Base-by-base conservation (phyloP, 2,329 filamentous ascomycete species). In the Peltaster fructicola region DNA sequence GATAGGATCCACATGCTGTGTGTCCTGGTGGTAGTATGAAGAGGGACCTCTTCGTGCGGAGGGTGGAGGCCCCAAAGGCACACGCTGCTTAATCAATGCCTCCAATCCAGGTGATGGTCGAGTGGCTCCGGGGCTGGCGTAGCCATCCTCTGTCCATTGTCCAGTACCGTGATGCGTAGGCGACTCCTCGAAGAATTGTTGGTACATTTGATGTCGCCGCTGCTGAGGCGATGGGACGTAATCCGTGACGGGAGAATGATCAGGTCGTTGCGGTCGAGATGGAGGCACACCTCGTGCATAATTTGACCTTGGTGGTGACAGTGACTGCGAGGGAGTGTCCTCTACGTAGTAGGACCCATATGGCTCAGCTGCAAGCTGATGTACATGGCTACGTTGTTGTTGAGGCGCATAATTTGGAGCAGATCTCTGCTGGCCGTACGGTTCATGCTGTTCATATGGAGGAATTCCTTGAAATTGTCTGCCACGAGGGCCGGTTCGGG, bases 1-100 rank as follows among this genome's bases (percentile, higher is more conserved):
- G 24, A 62, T 62, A 3, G 58, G 57, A 15, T 57, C 53, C 14
- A 62, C 58, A 14, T 54, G 54, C 0, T 52, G 56, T 26, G 51
- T 43, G 30, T 58, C 20, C 10, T 29, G 54, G 2, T 56, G 54
- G 30, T 62, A 62, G 35, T 60, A 61, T 1, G 53, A 56, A 4
- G 53, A 50, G 6, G 57, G 58, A 4, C 57, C 58, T 45, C 53
- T 43, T 14, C 58, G 45, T 5, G 57, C 48, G 1, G 55, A 59
- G 1, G 57, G 57, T n/a, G 57, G 57, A 12, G 57, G 57, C 4
- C 57, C 57, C 16, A 61, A 41, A 24, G 50, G 48, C 24, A 51
- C 50, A 15, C 30, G 35, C 12, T 37, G 39, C 10, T 22, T 30
- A 14, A 32, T 33, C 12, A 30, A 30, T 21, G 44, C 43, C 27